Conservation (phyloP, 2,329 filamentous ascomycete species). For the Proliferodiscus dingleyae region DNA sequence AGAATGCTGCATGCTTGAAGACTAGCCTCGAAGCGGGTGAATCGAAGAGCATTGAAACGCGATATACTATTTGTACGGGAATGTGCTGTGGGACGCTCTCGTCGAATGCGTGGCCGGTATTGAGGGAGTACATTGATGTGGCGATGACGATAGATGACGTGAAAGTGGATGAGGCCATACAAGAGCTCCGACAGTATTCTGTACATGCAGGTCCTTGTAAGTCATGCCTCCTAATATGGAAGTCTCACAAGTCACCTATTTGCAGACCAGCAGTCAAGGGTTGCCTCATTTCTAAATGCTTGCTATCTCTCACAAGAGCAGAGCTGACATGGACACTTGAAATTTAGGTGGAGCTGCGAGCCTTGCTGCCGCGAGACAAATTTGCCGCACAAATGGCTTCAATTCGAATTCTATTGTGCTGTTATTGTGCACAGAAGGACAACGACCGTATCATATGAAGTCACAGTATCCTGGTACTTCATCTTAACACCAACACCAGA, state of each 20-base stretch:
- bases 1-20: constrained; percentile 55
- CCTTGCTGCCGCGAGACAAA: constrained; percentile 47
- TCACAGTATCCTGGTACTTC: background rate
- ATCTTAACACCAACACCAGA: background rate
- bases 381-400: background rate
- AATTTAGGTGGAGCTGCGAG: constrained; percentile 32
- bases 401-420: constrained; percentile 51
- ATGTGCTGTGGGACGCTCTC: constrained; percentile 48
- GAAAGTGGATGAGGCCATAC: constrained; percentile 39
- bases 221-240: background rate
- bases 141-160: constrained; percentile 39
- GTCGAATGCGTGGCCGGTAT: constrained; percentile 40
- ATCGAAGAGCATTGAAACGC: constrained; percentile 35
- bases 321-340: constrained; percentile 40
- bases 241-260: background rate
- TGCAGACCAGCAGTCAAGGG: too few species aligned
- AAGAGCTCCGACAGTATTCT: constrained; percentile 33
- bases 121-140: constrained; percentile 39
- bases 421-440: constrained; percentile 62
- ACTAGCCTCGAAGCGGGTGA: constrained; percentile 41
- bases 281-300: too few species aligned
- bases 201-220: constrained; percentile 42
- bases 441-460: constrained; percentile 43
- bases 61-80: constrained; percentile 44
- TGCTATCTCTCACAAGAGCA: too few species aligned